A percentile compares a stretch with the other conserved stretches of the same genome.
Evolutionary conservation across 768 basidiomycete species (phyloP).

Genomic region (Kwoniella dendrophila): DNA sequence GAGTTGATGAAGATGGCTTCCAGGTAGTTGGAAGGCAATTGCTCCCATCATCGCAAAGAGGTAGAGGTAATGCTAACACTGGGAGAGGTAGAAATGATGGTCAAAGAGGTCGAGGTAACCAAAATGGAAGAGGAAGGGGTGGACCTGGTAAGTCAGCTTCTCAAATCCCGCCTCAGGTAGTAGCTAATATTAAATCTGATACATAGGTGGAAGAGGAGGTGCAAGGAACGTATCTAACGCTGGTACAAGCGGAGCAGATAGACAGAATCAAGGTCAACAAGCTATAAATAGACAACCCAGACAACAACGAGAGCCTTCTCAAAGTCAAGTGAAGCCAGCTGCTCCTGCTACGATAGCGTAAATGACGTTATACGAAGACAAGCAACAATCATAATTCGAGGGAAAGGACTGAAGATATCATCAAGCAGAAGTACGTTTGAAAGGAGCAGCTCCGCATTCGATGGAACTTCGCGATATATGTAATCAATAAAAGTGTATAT

Average conservation of each 20-base stretch:
- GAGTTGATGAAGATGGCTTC: slow-evolving; percentile 46
- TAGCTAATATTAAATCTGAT: neutral
- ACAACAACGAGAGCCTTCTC: slow-evolving; percentile 14
- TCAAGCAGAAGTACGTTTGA: too few relatives aligned
- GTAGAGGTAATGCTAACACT: slow-evolving; percentile 6
- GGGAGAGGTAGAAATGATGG: slow-evolving; percentile 8
- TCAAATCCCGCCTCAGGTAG: neutral
- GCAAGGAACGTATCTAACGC: neutral
- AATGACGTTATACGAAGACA: neutral
- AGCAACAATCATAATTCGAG: too few relatives aligned
- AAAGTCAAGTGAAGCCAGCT: neutral
- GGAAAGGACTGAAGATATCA: neutral
- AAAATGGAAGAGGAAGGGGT: slow-evolving; percentile 13
- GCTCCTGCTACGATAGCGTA: too few relatives aligned
- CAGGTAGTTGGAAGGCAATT: slow-evolving; percentile 35
- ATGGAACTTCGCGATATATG: too few relatives aligned
- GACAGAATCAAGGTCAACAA: slow-evolving; percentile 1
- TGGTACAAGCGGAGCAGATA: neutral
- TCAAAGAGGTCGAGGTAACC: slow-evolving; percentile 6
- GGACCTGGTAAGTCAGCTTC: slow-evolving; percentile 16
- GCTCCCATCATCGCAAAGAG: neutral
- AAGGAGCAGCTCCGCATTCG: too few relatives aligned
- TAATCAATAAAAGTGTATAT: too few relatives aligned
- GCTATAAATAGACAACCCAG: slow-evolving; percentile 6
- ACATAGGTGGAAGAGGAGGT: neutral